phyloP scores from a whole-genome alignment of 2,329 filamentous ascomycete genomes.

The Sporothrix pallida region DNA sequence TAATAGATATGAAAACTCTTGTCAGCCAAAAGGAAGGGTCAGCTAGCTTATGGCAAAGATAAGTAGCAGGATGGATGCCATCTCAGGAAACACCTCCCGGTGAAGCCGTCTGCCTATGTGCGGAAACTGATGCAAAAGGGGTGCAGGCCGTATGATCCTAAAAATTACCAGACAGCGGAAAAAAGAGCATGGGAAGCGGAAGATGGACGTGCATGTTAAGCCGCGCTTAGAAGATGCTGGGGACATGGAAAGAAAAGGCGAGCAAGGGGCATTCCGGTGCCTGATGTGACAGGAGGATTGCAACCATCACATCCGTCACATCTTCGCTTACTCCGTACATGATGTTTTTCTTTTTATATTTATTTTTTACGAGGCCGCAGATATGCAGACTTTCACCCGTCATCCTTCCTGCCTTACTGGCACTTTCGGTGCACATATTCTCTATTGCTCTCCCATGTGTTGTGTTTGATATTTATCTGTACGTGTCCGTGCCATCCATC shows the following conservation, averaged over 20 bases:
- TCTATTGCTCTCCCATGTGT: too few species aligned
- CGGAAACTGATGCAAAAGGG: not conserved
- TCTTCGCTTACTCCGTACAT: conserved; percentile 5
- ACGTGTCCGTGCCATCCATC: not conserved
- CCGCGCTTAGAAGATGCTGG: not conserved
- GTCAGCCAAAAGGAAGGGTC: too few species aligned
- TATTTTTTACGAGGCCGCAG: not conserved
- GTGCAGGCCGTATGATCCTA: not conserved
- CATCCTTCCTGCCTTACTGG: not conserved
- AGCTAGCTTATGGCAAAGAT: too few species aligned
- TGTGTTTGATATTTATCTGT: too few species aligned
- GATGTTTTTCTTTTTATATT: not conserved
- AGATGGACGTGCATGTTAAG: not conserved
- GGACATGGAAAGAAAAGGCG: not conserved
- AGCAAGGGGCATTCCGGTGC: too few species aligned
- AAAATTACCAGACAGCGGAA: not conserved
- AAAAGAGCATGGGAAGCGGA: not conserved
- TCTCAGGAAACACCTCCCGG: not conserved
- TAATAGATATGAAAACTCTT: too few species aligned
- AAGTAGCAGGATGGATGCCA: conserved; percentile 4
- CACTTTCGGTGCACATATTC: too few species aligned
- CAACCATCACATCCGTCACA: conserved; percentile 14
- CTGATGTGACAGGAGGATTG: conserved; percentile 6
- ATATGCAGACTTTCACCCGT: not conserved
- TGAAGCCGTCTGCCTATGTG: conserved; percentile 9